Evolutionary conservation across 768 basidiomycete genomes (phyloP).

Genomic region (Agrocybe chaxingu): DNA sequence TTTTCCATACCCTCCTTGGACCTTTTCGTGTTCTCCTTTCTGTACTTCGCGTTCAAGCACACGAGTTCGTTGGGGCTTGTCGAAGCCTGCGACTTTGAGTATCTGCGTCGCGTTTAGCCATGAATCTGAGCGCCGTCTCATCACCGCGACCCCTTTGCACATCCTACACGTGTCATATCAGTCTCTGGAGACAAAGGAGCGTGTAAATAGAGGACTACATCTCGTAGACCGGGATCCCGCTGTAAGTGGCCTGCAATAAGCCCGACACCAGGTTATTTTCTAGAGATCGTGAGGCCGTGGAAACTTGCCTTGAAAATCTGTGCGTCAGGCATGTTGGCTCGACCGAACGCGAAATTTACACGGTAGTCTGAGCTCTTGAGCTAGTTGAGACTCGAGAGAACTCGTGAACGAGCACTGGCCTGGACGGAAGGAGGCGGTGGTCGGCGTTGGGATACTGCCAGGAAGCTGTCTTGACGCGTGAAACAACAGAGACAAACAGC

Average conservation of each 20-base stretch:
- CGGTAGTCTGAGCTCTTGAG: not conserved
- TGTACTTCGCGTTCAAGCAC: slow-evolving; percentile 98
- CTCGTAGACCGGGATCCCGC: slow-evolving; percentile 90
- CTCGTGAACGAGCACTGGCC: not conserved
- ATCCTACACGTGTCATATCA: slow-evolving; percentile 61
- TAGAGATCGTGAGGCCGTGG: slow-evolving; percentile 6
- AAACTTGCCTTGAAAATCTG: slow-evolving; percentile 82
- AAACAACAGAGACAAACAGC: slow-evolving; percentile 35
- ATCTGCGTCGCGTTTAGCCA: slow-evolving; percentile 99
- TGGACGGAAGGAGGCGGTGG: slow-evolving; percentile 5
- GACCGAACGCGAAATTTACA: slow-evolving; percentile 2
- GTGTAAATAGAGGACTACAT: slow-evolving; percentile 58
- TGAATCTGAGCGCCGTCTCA: slow-evolving; percentile 93
- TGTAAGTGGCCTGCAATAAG: slow-evolving; percentile 74
- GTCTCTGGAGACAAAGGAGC: slow-evolving; percentile 24
- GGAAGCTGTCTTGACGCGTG: slow-evolving; percentile 37
- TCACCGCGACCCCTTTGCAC: slow-evolving; percentile 94
- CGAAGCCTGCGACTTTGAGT: slow-evolving; percentile 97
- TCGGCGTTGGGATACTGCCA: slow-evolving; percentile 15
- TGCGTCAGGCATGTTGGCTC: slow-evolving; percentile 63
- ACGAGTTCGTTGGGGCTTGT: slow-evolving; percentile 97
- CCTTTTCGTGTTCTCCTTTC: slow-evolving; percentile 98
- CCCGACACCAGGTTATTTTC: slow-evolving; percentile 19
- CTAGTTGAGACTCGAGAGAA: not conserved
- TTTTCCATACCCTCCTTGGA: slow-evolving; percentile 99